Percentiles rank a stretch among this genome's conserved stretches.
Evolutionary conservation across 495 filamentous ascomycete genomes (phyloP).

Genomic region (Daldinia concentrica): DNA sequence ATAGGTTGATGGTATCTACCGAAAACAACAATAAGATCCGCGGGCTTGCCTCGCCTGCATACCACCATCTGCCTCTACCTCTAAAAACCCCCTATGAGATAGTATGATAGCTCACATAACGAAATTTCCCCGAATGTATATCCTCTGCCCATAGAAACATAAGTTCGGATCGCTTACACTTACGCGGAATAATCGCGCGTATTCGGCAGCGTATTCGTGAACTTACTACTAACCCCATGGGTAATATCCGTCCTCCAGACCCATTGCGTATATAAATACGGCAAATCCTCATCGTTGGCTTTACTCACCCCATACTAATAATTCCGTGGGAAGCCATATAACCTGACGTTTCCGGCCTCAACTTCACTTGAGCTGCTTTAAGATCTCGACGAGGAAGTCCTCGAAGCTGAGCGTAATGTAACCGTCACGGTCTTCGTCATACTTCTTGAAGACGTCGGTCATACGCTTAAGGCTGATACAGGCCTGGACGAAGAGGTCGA

Average conservation of each 20-base stretch:
- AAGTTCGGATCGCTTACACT: background rate
- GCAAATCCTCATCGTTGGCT: background rate
- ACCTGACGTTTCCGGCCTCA: background rate
- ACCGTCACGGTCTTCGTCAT: conserved; percentile 95
- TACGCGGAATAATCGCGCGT: background rate
- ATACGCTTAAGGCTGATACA: conserved; percentile 96
- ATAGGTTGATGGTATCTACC: conserved; percentile 27
- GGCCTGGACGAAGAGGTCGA: conserved; percentile 97
- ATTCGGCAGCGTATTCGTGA: conserved; percentile 3
- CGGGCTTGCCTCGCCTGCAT: conserved; percentile 1
- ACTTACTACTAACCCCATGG: background rate
- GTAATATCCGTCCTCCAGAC: background rate
- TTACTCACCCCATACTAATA: background rate
- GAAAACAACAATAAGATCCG: conserved; percentile 13
- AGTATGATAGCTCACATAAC: background rate
- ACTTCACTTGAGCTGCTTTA: conserved; percentile 58
- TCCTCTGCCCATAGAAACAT: background rate
- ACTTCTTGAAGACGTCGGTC: conserved; percentile 99
- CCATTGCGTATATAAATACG: background rate
- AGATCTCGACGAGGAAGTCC: conserved; percentile 75
- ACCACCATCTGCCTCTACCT: background rate
- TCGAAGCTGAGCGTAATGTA: conserved; percentile 86
- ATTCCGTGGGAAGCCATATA: background rate
- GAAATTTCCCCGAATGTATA: background rate
- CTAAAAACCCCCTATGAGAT: background rate